A percentile compares a stretch with the other conserved stretches of the same genome.
phyloP scores from a whole-genome alignment of 768 basidiomycete species.

The Sporobolomyces roseus region DNA sequence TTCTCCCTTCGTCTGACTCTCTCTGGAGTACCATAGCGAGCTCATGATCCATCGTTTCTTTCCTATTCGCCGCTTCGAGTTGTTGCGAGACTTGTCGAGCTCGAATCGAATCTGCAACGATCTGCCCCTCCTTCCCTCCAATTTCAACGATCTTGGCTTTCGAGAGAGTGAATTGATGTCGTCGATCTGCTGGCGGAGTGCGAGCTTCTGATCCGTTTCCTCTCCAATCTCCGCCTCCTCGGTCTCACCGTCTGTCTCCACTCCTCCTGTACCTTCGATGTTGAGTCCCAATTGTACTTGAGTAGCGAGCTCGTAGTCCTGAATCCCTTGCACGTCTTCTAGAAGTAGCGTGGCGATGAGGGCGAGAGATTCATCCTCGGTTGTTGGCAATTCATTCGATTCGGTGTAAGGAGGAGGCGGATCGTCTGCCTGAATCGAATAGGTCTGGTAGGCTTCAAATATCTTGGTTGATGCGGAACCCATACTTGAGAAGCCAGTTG shows the following conservation, averaged over 20 bases:
- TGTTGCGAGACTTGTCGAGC: not conserved
- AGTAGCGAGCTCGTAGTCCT: not conserved
- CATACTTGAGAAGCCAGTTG: too few species aligned
- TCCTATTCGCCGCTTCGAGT: not conserved
- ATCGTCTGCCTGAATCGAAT: too few species aligned
- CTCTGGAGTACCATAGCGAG: not conserved
- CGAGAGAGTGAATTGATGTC: not conserved
- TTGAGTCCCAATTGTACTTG: not conserved
- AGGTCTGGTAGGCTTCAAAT: too few species aligned
- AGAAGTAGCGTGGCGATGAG: not conserved
- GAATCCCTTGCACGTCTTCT: not conserved
- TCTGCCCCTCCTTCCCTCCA: not conserved
- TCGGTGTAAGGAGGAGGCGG: too few species aligned
- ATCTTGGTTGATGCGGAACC: too few species aligned
- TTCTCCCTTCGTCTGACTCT: too few species aligned
- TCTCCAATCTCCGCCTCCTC: not conserved
- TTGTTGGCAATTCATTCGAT: too few species aligned
- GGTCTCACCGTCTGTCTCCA: not conserved
- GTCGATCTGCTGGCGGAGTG: not conserved
- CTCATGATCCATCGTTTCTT: not conserved
- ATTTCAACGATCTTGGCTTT: not conserved
- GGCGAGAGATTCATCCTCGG: not conserved
- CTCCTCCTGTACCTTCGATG: not conserved
- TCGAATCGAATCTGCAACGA: conserved; percentile 4
- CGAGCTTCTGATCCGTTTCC: not conserved